Conservation (phyloP, 805 yeast species). For the Ogataea naganishii region DNA sequence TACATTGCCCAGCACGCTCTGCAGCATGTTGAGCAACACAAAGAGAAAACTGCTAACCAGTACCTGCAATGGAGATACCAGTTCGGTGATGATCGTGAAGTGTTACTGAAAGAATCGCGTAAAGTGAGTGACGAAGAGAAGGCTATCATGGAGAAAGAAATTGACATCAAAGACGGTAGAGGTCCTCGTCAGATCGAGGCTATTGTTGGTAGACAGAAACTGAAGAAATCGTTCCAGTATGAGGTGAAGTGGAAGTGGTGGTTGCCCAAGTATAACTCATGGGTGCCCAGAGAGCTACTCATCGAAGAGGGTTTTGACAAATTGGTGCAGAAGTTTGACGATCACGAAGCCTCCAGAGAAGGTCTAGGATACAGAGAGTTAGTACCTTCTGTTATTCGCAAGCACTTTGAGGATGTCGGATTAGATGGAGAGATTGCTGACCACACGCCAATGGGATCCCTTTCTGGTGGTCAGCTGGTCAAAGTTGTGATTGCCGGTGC, state of each 20-base stretch:
- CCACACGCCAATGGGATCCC: constrained; percentile 93
- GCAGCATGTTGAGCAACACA: constrained; percentile 94
- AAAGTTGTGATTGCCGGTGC: constrained; percentile 99
- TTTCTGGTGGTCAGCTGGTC: constrained; percentile 97
- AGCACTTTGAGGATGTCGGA: constrained; percentile 96
- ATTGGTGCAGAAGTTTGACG: constrained; percentile 93
- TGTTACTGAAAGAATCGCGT: constrained; percentile 85
- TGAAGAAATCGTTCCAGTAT: constrained; percentile 93
- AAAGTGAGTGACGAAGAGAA: constrained; percentile 73
- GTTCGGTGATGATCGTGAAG: constrained; percentile 98
- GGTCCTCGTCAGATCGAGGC: constrained; percentile 90
- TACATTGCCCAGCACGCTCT: constrained; percentile 98
- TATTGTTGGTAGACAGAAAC: constrained; percentile 92
- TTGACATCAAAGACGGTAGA: constrained; percentile 73
- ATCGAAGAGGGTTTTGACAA: constrained; percentile 81
- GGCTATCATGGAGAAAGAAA: constrained; percentile 65
- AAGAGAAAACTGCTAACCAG: constrained; percentile 96
- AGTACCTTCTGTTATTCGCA: constrained; percentile 83
- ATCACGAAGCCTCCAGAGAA: constrained; percentile 98
- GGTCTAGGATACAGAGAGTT: constrained; percentile 97
- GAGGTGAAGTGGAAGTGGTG: constrained; percentile 91
- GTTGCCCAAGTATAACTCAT: constrained; percentile 88
- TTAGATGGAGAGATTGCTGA: constrained; percentile 97
- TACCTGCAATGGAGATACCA: constrained; percentile 97
- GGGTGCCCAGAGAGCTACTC: constrained; percentile 81